phyloP scores from a whole-genome alignment of 1,139 yeast genomes.

The Nakaseomyces glabratus region DNA sequence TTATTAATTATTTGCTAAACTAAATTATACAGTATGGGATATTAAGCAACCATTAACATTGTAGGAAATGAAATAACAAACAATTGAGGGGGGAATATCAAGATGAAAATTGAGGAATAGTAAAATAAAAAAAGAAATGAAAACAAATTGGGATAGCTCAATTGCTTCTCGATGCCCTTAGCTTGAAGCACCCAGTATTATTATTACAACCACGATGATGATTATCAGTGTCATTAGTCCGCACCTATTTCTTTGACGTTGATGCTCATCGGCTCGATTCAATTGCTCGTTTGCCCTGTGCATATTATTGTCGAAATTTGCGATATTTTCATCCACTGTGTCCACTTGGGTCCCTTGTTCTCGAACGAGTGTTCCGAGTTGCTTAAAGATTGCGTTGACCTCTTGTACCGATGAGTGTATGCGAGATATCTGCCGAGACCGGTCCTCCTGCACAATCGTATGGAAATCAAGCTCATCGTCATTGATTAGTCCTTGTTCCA shows the following conservation, averaged over 20 bases:
- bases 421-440: conserved; percentile 62
- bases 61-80: no score
- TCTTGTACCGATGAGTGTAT: conserved; percentile 74
- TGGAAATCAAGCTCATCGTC: conserved; percentile 73
- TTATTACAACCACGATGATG: conserved; percentile 34
- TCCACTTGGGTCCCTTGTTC: conserved; percentile 84
- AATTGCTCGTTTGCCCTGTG: conserved; percentile 66
- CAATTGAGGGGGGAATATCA: no score
- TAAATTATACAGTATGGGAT: no score
- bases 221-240: conserved; percentile 47
- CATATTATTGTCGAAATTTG: conserved; percentile 55
- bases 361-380: conserved; percentile 62
- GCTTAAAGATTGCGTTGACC: conserved; percentile 76
- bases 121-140: no score
- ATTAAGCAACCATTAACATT: no score
- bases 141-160: no score
- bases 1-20: no score
- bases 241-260: conserved; percentile 62
- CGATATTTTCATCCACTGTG: conserved; percentile 69
- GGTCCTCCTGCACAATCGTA: conserved; percentile 54
- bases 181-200: conserved; percentile 35
- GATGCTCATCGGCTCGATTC: conserved; percentile 65
- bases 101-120: no score
- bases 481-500: conserved; percentile 28
- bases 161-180: no score